A percentile compares a stretch with the other conserved stretches of the same genome.
Conservation (phyloP, 2,329 filamentous ascomycete species). For the Fusarium clavum region DNA sequence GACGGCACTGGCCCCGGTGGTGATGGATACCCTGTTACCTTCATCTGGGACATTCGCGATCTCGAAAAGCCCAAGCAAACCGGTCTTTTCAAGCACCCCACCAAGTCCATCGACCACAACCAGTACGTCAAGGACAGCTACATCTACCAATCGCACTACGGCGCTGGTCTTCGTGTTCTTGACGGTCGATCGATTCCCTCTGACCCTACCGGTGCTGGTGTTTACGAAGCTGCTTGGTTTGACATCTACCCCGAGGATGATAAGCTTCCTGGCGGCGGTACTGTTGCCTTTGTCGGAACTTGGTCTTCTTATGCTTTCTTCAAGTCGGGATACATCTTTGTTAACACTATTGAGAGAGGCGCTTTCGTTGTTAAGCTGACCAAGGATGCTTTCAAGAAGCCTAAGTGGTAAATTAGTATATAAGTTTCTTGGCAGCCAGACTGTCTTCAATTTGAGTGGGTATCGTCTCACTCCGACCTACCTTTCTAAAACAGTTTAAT, state of each 20-base stretch:
- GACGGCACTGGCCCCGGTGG: slow-evolving; percentile 53
- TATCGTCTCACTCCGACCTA: no score
- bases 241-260: slow-evolving; percentile 65
- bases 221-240: slow-evolving; percentile 63
- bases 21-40: slow-evolving; percentile 61
- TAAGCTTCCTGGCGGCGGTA: slow-evolving; percentile 50
- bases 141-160: slow-evolving; percentile 64
- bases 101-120: slow-evolving; percentile 61
- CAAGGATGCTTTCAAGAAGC: slow-evolving; percentile 12
- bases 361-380: slow-evolving; percentile 59
- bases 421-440: background rate
- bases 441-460: background rate
- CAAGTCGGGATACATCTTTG: slow-evolving; percentile 60
- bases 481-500: no score
- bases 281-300: slow-evolving; percentile 56
- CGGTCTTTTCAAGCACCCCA: slow-evolving; percentile 56
- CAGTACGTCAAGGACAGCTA: slow-evolving; percentile 60
- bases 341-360: slow-evolving; percentile 65
- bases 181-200: slow-evolving; percentile 52
- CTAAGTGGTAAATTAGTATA: background rate
- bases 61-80: slow-evolving; percentile 58
- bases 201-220: slow-evolving; percentile 58
- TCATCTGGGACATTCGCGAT: slow-evolving; percentile 62
- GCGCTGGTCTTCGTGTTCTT: slow-evolving; percentile 58
- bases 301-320: slow-evolving; percentile 64